These are phyloP conservation scores for Candida hispaniensis DNA, from an alignment of 805 yeast genomes.

Conservation along the genomic window DNA sequence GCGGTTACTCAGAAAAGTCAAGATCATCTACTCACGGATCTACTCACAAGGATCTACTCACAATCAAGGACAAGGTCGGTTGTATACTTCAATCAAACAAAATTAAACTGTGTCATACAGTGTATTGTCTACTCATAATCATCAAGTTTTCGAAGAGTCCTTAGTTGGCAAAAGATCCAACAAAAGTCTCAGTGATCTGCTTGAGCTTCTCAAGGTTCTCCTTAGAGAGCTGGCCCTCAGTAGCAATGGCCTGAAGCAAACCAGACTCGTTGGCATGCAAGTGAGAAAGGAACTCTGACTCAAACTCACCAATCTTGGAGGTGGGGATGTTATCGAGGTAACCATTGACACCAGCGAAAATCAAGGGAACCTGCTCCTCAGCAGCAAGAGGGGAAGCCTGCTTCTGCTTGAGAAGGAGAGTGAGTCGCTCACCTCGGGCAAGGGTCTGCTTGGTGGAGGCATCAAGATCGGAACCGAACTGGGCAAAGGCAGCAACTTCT, in stretches of 20 bases:
- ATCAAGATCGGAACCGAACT: constrained; percentile 99
- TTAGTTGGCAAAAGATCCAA: constrained; percentile 63
- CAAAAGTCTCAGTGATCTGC: constrained; percentile 85
- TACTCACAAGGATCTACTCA: too few relatives aligned
- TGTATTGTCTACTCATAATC: too few relatives aligned
- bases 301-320: constrained; percentile 81
- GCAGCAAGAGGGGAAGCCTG: constrained; percentile 96
- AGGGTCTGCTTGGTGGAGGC: constrained; percentile 99
- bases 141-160: too few relatives aligned
- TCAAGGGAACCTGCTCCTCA: constrained; percentile 97
- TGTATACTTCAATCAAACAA: too few relatives aligned
- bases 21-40: too few relatives aligned
- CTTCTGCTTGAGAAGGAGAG: constrained; percentile 96
- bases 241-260: constrained; percentile 72
- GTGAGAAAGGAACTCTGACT: constrained; percentile 83
- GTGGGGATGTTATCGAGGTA: constrained; percentile 81
- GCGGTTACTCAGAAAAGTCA: too few relatives aligned
- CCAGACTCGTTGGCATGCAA: constrained; percentile 83
- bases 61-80: too few relatives aligned
- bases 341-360: constrained; percentile 99
- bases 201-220: constrained; percentile 80
- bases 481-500: constrained; percentile 99
- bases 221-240: constrained; percentile 81
- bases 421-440: constrained; percentile 99
- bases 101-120: too few relatives aligned